Evolutionary conservation across 2,329 filamentous ascomycete genomes (phyloP).

Genomic region (Aureobasidium sp.): DNA sequence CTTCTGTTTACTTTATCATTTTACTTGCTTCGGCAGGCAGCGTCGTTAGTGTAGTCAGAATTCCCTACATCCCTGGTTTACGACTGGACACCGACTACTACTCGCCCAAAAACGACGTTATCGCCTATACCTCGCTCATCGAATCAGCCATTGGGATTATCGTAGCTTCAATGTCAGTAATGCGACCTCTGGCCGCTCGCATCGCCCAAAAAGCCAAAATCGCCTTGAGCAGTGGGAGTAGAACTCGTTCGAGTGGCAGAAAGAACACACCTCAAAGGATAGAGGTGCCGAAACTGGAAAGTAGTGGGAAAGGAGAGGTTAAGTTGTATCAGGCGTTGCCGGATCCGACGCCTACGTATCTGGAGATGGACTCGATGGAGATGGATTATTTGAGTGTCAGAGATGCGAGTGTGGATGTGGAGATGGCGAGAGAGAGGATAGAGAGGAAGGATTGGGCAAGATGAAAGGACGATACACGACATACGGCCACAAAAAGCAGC

Average conservation of each 20-base stretch:
- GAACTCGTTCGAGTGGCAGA: not conserved
- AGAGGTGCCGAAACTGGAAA: not conserved
- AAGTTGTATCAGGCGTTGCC: not conserved
- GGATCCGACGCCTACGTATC: not conserved
- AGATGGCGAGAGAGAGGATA: not conserved
- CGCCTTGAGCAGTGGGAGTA: not conserved
- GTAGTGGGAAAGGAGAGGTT: not conserved
- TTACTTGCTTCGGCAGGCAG: constrained; percentile 5
- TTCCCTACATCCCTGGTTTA: constrained; percentile 12
- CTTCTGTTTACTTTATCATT: constrained; percentile 9
- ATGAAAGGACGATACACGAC: too few relatives aligned
- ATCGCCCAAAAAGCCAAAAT: not conserved
- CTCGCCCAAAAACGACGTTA: constrained; percentile 6
- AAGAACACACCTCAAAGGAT: not conserved
- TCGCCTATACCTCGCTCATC: constrained; percentile 10
- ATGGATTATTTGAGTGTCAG: not conserved
- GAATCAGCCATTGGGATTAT: constrained; percentile 13
- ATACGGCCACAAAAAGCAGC: too few relatives aligned
- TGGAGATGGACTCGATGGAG: not conserved
- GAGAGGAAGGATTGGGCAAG: too few relatives aligned
- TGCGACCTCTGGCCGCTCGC: constrained; percentile 1
- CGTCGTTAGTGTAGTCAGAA: constrained; percentile 9
- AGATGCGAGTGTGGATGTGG: not conserved
- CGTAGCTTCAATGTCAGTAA: constrained; percentile 8
- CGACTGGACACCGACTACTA: constrained; percentile 1